Conservation (phyloP, 331 rosid genomes). For the Pyracantha coccinea region DNA sequence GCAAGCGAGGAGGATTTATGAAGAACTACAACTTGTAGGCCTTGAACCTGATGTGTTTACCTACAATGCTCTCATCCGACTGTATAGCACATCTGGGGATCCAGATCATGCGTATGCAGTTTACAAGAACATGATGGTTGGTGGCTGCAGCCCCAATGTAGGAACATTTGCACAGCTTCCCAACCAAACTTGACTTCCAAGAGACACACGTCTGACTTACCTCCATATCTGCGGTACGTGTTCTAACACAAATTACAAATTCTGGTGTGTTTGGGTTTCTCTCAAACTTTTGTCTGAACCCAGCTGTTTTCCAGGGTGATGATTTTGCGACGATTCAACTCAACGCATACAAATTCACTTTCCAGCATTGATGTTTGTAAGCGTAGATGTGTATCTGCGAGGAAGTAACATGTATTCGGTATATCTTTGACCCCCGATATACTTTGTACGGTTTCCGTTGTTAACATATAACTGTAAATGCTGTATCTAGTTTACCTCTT, state of each 20-base stretch:
- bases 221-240: background rate
- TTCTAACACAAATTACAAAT: background rate
- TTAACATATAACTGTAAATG: background rate
- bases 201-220: slow-evolving; percentile 7
- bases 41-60: slow-evolving; percentile 90
- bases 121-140: slow-evolving; percentile 84
- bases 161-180: slow-evolving; percentile 89
- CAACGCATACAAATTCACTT: background rate
- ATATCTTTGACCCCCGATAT: background rate
- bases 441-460: background rate
- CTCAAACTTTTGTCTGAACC: background rate
- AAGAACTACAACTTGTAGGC: slow-evolving; percentile 65
- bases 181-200: slow-evolving; percentile 40
- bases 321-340: background rate
- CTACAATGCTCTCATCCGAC: slow-evolving; percentile 90
- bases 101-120: slow-evolving; percentile 67
- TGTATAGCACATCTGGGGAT: slow-evolving; percentile 58
- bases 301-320: background rate
- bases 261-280: background rate
- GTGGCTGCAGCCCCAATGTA: slow-evolving; percentile 67
- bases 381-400: slow-evolving; percentile 1
- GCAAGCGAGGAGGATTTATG: slow-evolving; percentile 58
- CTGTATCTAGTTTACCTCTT: background rate
- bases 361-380: background rate
- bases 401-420: background rate